Percentiles rank a stretch among this genome's conserved stretches.
Conservation (phyloP, 441 rosid species). For the Eutrema salsugineum region DNA sequence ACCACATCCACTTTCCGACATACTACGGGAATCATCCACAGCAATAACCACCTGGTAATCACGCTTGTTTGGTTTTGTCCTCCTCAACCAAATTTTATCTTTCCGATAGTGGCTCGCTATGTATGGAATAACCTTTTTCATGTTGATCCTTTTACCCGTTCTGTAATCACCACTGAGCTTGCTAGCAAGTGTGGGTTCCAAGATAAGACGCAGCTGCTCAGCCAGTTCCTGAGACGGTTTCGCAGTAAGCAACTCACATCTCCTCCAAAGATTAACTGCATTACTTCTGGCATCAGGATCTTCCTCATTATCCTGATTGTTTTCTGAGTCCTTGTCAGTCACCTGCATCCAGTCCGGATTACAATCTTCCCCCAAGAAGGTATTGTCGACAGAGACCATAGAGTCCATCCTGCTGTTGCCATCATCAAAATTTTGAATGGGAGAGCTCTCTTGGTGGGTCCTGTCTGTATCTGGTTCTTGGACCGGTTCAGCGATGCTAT, state of each 20-base stretch:
- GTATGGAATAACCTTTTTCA: constrained; percentile 98
- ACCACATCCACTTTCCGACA: constrained; percentile 90
- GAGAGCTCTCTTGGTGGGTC: constrained; percentile 35
- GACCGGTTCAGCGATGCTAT: constrained; percentile 42
- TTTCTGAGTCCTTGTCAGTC: constrained; percentile 42
- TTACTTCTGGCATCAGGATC: constrained; percentile 43
- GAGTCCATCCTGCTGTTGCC: constrained; percentile 45
- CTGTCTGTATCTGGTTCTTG: constrained; percentile 39
- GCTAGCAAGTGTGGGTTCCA: constrained; percentile 96
- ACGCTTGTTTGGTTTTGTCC: constrained; percentile 94
- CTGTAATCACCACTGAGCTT: constrained; percentile 97
- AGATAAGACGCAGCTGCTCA: constrained; percentile 90
- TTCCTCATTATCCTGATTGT: constrained; percentile 42
- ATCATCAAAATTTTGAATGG: constrained; percentile 31
- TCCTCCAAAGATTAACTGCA: constrained; percentile 74
- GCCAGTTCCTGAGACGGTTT: constrained; percentile 93
- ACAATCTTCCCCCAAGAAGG: constrained; percentile 42
- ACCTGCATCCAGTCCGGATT: constrained; percentile 50
- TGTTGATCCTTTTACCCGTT: constrained; percentile 97
- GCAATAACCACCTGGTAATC: constrained; percentile 96
- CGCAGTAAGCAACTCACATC: constrained; percentile 71
- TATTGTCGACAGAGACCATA: constrained; percentile 55
- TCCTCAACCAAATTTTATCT: constrained; percentile 97
- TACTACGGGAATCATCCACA: constrained; percentile 95
- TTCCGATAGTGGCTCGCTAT: constrained; percentile 95